phyloP scores from a whole-genome alignment of 441 rosid species.

The Pelargonium australe region DNA sequence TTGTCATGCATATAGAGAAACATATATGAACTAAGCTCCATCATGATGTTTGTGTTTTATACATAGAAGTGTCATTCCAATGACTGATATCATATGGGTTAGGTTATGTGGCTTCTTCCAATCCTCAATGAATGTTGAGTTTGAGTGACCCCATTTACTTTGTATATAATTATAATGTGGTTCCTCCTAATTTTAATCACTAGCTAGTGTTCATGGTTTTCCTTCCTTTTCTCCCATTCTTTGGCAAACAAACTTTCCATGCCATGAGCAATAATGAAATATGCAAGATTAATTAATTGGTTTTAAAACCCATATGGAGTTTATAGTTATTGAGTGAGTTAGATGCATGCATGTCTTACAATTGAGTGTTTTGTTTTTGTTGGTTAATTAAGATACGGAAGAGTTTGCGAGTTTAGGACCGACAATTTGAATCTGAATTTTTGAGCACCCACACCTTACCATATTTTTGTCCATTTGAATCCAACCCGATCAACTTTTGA shows the following conservation, averaged over 20 bases:
- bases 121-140: slow-evolving; percentile 19
- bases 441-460: too few relatives aligned
- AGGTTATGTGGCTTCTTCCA: too few relatives aligned
- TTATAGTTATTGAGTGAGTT: too few relatives aligned
- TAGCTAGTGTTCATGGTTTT: neutral
- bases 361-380: too few relatives aligned
- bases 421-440: too few relatives aligned
- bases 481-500: too few relatives aligned
- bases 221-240: neutral
- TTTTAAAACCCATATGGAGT: neutral
- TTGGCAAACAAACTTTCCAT: neutral
- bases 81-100: slow-evolving; percentile 26
- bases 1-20: slow-evolving; percentile 30
- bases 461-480: too few relatives aligned
- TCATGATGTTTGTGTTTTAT: slow-evolving; percentile 42
- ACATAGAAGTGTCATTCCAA: too few relatives aligned
- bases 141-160: slow-evolving; percentile 26
- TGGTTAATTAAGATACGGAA: too few relatives aligned
- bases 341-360: too few relatives aligned
- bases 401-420: too few relatives aligned
- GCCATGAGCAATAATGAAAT: neutral
- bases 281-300: too few relatives aligned
- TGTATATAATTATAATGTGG: neutral
- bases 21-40: slow-evolving; percentile 24
- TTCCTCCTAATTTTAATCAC: slow-evolving; percentile 11